A percentile compares a stretch with the other conserved stretches of the same genome.
These are phyloP conservation scores for Casuarina equisetifolia DNA, from an alignment of 306 rosid species.

Conservation along the genomic window DNA sequence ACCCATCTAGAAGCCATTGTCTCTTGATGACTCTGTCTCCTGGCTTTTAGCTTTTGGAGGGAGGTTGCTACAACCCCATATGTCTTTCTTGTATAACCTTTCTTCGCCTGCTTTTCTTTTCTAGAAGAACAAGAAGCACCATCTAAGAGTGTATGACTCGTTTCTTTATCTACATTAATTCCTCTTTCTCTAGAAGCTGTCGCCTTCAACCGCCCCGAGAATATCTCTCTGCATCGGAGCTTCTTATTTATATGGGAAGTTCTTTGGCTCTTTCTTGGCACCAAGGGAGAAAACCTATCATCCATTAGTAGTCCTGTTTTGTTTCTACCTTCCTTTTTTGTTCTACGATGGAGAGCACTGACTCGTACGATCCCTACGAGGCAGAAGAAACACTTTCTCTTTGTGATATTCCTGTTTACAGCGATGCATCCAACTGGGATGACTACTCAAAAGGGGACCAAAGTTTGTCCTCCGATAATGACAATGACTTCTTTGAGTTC, in stretches of 20 bases:
- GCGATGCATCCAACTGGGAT: conserved; percentile 41
- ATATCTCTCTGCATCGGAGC: not conserved
- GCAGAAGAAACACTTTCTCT: conserved; percentile 72
- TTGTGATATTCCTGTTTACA: conserved; percentile 65
- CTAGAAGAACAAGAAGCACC: conserved; percentile 42
- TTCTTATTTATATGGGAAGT: conserved; percentile 20
- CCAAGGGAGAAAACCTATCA: too few species aligned
- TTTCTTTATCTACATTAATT: not conserved
- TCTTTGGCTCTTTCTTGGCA: not conserved
- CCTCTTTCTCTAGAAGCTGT: conserved; percentile 59
- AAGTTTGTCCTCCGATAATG: conserved; percentile 36
- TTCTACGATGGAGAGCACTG: conserved; percentile 34
- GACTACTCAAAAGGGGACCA: conserved; percentile 41
- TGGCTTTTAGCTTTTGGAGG: not conserved
- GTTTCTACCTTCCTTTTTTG: not conserved
- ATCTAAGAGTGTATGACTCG: not conserved
- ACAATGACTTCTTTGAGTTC: conserved; percentile 69
- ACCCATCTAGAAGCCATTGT: not conserved
- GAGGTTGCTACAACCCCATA: not conserved
- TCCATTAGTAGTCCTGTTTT: too few species aligned
- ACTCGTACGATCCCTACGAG: conserved; percentile 41
- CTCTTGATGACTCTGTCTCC: not conserved
- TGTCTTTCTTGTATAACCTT: not conserved
- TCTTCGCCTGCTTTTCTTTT: conserved; percentile 62
- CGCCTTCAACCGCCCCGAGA: conserved; percentile 22